Evolutionary conservation across 2,329 filamentous ascomycete species (phyloP).

Genomic region (Ramularia endophylla): DNA sequence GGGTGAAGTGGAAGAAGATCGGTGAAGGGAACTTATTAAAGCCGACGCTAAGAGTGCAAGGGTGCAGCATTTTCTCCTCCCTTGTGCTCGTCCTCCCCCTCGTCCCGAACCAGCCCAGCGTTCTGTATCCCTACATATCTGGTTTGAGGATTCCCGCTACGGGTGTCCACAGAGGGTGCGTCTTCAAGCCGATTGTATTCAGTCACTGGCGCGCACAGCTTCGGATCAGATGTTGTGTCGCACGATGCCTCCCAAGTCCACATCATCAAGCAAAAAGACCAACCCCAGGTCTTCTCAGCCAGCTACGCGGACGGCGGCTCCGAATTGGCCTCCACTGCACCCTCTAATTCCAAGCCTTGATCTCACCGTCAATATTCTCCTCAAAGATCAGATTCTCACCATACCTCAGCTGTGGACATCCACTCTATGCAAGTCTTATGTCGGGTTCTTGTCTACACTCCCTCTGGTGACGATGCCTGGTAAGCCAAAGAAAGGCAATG

Average conservation of each 20-base stretch:
- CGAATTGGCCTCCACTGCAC: constrained; percentile 66
- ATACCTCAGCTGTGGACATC: constrained; percentile 69
- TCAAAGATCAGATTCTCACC: constrained; percentile 64
- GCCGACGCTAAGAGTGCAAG: no score
- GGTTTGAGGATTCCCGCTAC: no score
- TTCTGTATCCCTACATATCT: no score
- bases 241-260: constrained; percentile 12
- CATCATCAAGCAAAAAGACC: constrained; percentile 3
- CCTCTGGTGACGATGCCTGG: constrained; percentile 72
- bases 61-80: no score
- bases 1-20: neutral
- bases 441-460: constrained; percentile 64
- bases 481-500: constrained; percentile 72
- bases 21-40: no score
- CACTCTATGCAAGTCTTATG: constrained; percentile 68
- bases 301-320: no score
- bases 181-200: no score
- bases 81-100: no score
- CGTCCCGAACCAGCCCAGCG: no score
- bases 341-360: constrained; percentile 62
- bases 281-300: neutral
- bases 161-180: no score
- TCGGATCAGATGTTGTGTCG: neutral
- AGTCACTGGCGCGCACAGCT: no score
- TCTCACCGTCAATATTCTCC: constrained; percentile 53